phyloP scores from a whole-genome alignment of 176 grass and related monocot species.

The Alloteropsis semialata region DNA sequence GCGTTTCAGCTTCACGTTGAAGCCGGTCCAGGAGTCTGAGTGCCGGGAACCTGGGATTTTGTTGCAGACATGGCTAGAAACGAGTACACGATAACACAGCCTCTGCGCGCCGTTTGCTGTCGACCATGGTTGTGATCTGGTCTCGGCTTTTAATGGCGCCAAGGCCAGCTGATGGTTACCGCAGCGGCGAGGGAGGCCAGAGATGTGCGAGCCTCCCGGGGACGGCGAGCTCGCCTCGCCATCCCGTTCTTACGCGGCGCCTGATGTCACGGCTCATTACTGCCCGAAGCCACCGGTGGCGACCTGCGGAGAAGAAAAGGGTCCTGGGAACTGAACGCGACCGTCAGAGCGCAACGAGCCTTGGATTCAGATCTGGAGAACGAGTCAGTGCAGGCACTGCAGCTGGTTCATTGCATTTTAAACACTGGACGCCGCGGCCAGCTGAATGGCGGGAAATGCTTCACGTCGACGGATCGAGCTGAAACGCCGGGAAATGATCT shows the following conservation, averaged over 20 bases:
- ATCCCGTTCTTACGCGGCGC: background rate
- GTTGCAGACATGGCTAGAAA: slow-evolving; percentile 36
- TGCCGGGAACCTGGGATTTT: slow-evolving; percentile 6
- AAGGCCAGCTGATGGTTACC: slow-evolving; percentile 29
- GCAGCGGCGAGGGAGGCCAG: slow-evolving; percentile 11
- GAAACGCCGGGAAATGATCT: slow-evolving; percentile 8
- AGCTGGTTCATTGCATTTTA: slow-evolving; percentile 20
- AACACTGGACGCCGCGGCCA: background rate
- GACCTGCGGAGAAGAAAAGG: slow-evolving; percentile 15
- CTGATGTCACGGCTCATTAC: slow-evolving; percentile 17
- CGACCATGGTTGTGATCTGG: background rate
- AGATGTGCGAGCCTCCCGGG: background rate
- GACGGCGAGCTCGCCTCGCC: background rate
- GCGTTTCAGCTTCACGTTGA: slow-evolving; percentile 10
- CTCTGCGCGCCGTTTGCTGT: background rate
- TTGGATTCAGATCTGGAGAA: slow-evolving; percentile 21
- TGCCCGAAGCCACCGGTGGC: background rate
- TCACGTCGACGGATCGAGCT: slow-evolving; percentile 24
- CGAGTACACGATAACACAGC: slow-evolving; percentile 24
- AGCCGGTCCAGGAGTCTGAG: slow-evolving; percentile 7
- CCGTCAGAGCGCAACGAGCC: background rate
- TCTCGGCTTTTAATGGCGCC: slow-evolving; percentile 25
- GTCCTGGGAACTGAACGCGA: slow-evolving; percentile 18
- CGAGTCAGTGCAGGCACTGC: background rate
- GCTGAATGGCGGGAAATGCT: slow-evolving; percentile 37